Evolutionary conservation across 1,284 basidiomycete species (phyloP), one percentile per base, ranked within the genome.

Genomic region (Mycocalia duriaeana): DNA sequence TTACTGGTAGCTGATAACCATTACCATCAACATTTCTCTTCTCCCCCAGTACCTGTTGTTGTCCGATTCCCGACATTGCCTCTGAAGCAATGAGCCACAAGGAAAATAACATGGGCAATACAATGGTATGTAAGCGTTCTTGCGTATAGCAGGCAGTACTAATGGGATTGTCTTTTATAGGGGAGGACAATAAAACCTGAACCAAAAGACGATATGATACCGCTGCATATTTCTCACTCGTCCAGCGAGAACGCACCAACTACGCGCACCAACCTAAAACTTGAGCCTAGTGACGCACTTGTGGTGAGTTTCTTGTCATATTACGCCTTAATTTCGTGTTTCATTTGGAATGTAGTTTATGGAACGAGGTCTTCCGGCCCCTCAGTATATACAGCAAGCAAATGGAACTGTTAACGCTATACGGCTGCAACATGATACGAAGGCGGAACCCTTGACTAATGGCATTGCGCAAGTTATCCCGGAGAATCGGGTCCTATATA

Each of bases 131-230:
- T n/a, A n/a, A n/a, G n/a, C n/a, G n/a, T n/a, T n/a, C n/a, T n/a
- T n/a, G n/a, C n/a, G n/a, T n/a, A n/a, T n/a, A n/a, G n/a, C n/a
- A n/a, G n/a, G n/a, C n/a, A n/a, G n/a, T n/a, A n/a, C n/a, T n/a
- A n/a, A n/a, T n/a, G n/a, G n/a, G n/a, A n/a, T n/a, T n/a, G n/a
- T n/a, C n/a, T n/a, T n/a, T n/a, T n/a, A n/a, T n/a, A n/a, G n/a
- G n/a, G n/a, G n/a, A n/a, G n/a, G n/a, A n/a, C n/a, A n/a, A n/a
- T n/a, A n/a, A 77, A 77, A 51, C 58, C 67, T 20, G 75, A 76
- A 49, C 73, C 70, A 4, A 58, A 61, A 46, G 72, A 74, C 36
- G 50, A 50, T 23, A 55, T 53, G 13, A 53, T 67, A 39, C 39
- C 47, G 22, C 47, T 60, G 11, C 63, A 62, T 40, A 55, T 62